Evolutionary conservation across 169 alveolate genomes (phyloP).

Genomic region (Plasmodium reichenowi): DNA sequence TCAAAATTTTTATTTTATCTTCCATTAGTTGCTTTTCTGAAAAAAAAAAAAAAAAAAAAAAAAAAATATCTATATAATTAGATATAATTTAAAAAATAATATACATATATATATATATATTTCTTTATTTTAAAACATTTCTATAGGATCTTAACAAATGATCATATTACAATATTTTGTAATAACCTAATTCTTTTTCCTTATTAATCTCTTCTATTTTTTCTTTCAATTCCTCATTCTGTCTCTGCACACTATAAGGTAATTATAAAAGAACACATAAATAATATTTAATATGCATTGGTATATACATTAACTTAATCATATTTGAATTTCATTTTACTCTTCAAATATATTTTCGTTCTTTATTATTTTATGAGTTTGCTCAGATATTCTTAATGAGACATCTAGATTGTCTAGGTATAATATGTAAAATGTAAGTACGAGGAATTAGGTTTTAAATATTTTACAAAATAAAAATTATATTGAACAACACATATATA

Average conservation of each 20-base stretch:
- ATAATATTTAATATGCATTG: background rate
- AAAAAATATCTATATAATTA: background rate
- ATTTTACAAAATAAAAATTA: no score
- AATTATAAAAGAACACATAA: background rate
- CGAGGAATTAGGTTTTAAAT: no score
- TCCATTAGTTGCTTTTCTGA: conserved; percentile 37
- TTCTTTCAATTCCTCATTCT: conserved; percentile 44
- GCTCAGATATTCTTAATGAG: conserved; percentile 35
- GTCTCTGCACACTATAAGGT: conserved; percentile 16
- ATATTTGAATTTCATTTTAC: conserved; percentile 7
- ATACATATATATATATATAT: background rate
- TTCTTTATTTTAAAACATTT: background rate
- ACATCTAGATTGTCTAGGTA: conserved; percentile 46
- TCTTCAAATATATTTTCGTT: conserved; percentile 52
- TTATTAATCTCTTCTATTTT: conserved; percentile 37
- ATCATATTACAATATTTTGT: no score
- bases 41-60: background rate
- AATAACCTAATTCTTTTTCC: conserved; percentile 56
- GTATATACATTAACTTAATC: background rate
- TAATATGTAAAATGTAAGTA: no score
- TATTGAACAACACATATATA: no score
- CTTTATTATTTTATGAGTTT: conserved; percentile 47
- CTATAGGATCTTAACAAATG: no score
- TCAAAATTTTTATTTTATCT: conserved; percentile 47
- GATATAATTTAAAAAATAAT: background rate